Conservation (phyloP, 108 stramenopile genomes). For the Aurantiochytrium sp. region DNA sequence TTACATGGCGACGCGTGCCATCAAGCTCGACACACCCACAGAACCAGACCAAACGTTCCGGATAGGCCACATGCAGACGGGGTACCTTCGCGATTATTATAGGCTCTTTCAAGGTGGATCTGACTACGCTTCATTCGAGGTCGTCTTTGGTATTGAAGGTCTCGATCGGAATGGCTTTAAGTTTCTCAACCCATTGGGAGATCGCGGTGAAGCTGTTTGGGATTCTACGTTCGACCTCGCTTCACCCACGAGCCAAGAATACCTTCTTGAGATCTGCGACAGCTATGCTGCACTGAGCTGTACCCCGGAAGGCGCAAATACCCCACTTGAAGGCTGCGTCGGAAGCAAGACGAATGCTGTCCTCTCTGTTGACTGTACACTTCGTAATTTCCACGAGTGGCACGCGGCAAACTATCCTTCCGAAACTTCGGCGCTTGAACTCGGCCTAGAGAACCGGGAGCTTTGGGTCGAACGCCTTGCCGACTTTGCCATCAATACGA, state of each 20-base stretch:
- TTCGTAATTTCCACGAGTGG: background rate
- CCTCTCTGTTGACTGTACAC: background rate
- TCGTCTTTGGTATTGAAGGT: slow-evolving; percentile 27
- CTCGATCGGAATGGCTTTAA: slow-evolving; percentile 23
- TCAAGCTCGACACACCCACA: slow-evolving; percentile 20
- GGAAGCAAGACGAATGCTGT: background rate
- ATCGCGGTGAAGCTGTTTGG: slow-evolving; percentile 10
- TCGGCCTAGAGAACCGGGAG: background rate
- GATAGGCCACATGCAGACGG: slow-evolving; percentile 15
- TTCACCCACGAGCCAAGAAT: background rate
- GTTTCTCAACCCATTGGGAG: background rate
- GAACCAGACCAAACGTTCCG: slow-evolving; percentile 27
- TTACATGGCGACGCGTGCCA: background rate
- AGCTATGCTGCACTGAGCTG: background rate
- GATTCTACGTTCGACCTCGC: slow-evolving; percentile 18
- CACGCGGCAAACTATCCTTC: background rate
- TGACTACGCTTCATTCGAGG: background rate
- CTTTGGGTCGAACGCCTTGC: background rate
- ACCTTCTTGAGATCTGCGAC: slow-evolving; percentile 7
- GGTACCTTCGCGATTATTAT: background rate
- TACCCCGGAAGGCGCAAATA: background rate
- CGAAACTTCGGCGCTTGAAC: background rate
- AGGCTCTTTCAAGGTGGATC: background rate
- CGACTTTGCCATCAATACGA: background rate
- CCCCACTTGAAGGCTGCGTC: background rate